Base-by-base conservation (phyloP, 2,329 filamentous ascomycete genomes). In the Curvularia eragrostidis region DNA sequence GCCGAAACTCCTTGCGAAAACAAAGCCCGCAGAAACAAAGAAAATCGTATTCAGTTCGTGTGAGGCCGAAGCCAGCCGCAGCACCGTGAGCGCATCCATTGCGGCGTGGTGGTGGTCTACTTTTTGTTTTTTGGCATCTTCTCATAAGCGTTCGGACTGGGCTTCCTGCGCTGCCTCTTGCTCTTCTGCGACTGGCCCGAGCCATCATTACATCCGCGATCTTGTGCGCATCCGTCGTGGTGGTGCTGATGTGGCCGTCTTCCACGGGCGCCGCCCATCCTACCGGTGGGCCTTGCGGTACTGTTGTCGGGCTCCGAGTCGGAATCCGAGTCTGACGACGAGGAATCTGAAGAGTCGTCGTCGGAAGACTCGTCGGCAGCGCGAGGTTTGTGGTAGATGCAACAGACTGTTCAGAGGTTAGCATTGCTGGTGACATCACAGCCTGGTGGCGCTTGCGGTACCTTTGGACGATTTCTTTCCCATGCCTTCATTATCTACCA, bases 381-480 rank as follows among this genome's bases (percentile, higher is more conserved):
- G 66, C 89, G 90, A 6, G 92, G 89, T 59, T 90, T 90, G 80
- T 97, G 94, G 80, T 97, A 99, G 77, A 99, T 99, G 77, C 95
- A 99, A 84, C 95, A 99, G n/a, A 98, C 95, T 96, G 38, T 23
- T 19, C 1, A 1, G 12, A 24, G 24, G 42, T 58, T 42, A 55
- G 56, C 3, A 32, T 13, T 10, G 26, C 12, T 34, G 19, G 32
- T 38, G 21, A 26, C 21, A 39, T 9, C 23, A 34, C 44, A 18
- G 46, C 18, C 39, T 39, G 13, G 46, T 19, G 6, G 7, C 8
- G n/a, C 10, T 23, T 12, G 18, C 13, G 39, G 23, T 77, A 94
- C 92, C 91, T 86, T 99, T 99, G 18, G 91, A 96, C 64, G 87
- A 94, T 81, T 98, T 99, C 78, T 91, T 91, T 7, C 93, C 93